Conservation (phyloP, 257 asterid species). For the Ajuga chamaepitys region DNA sequence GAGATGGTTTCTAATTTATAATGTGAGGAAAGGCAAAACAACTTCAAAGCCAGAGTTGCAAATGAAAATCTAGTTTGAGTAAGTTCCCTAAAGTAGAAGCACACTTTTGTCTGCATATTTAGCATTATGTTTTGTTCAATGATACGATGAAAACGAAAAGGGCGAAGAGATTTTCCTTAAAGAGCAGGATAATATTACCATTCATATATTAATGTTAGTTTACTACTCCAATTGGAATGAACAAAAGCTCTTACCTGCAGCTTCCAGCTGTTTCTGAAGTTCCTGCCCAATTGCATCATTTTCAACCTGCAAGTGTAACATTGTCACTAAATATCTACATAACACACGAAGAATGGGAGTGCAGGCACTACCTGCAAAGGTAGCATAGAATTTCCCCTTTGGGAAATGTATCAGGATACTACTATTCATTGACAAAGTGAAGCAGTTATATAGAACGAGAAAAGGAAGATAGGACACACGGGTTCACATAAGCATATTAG, state of each 20-base stretch:
- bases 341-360: no score
- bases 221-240: not conserved
- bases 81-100: not conserved
- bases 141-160: not conserved
- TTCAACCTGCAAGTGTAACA: slow-evolving; percentile 46
- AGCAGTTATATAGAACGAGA: not conserved
- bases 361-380: no score
- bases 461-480: not conserved
- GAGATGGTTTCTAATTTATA: not conserved
- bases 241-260: slow-evolving; percentile 91
- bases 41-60: not conserved
- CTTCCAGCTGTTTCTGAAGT: slow-evolving; percentile 84
- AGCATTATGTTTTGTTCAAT: not conserved
- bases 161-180: not conserved
- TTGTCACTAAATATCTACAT: no score
- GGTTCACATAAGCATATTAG: not conserved
- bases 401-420: not conserved
- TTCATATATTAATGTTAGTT: not conserved
- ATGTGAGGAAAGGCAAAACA: not conserved
- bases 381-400: no score
- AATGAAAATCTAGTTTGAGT: not conserved
- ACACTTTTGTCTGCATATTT: not conserved
- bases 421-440: not conserved
- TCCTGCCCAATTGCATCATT: slow-evolving; percentile 87
- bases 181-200: not conserved